Evolutionary conservation across 1,284 basidiomycete species (phyloP).

Genomic region (Coniferiporia sulphurascens): DNA sequence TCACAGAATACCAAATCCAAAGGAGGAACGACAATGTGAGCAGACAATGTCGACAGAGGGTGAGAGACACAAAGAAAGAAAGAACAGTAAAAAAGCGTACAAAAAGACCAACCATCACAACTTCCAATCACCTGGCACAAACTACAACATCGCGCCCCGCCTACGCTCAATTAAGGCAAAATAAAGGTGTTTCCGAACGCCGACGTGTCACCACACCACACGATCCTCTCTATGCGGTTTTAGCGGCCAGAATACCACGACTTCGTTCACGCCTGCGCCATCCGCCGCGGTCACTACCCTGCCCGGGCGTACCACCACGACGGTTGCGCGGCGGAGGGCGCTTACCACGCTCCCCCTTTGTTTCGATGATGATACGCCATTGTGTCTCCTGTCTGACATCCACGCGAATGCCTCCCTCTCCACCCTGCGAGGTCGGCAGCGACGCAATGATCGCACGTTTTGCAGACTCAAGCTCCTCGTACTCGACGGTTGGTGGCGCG

Average conservation of each 20-base stretch:
- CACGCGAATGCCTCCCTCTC: slow-evolving; percentile 84
- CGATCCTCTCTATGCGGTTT: not conserved
- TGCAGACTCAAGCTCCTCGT: slow-evolving; percentile 73
- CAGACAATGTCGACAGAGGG: slow-evolving; percentile 1
- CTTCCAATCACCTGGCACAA: not conserved
- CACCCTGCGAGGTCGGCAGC: slow-evolving; percentile 61
- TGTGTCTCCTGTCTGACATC: slow-evolving; percentile 29
- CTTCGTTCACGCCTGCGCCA: slow-evolving; percentile 11
- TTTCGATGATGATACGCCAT: slow-evolving; percentile 39
- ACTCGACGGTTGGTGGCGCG: no score
- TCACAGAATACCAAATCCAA: not conserved
- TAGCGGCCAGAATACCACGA: slow-evolving; percentile 4
- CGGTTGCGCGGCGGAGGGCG: slow-evolving; percentile 23
- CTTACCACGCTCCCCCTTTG: slow-evolving; percentile 44
- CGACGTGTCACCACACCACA: not conserved
- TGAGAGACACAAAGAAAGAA: slow-evolving; percentile 3
- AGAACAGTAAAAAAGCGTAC: not conserved
- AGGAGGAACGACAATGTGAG: slow-evolving; percentile 7
- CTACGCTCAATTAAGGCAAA: not conserved
- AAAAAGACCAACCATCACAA: slow-evolving; percentile 7
- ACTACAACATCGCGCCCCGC: not conserved
- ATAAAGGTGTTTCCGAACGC: not conserved
- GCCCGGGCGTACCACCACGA: slow-evolving; percentile 19
- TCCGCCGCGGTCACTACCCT: slow-evolving; percentile 10
- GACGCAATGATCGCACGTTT: slow-evolving; percentile 79